Percentiles rank a stretch among this genome's conserved stretches.
phyloP scores from a whole-genome alignment of 1,284 basidiomycete genomes.

The Tremellales sp. region DNA sequence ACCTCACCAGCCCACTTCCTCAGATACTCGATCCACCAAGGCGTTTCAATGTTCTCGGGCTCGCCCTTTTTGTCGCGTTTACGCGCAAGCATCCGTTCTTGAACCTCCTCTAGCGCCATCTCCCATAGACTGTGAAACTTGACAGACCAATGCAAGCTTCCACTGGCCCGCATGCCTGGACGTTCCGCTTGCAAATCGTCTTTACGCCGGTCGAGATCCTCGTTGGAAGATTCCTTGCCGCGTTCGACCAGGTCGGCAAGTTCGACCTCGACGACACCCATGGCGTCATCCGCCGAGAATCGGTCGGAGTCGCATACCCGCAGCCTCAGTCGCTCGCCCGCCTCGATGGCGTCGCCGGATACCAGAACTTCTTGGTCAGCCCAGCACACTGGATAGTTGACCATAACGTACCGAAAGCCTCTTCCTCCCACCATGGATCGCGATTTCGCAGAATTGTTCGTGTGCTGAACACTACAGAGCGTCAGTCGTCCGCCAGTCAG shows the following conservation, averaged over 20 bases:
- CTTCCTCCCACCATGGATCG: constrained; percentile 47
- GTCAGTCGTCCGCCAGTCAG: not conserved
- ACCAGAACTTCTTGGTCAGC: constrained; percentile 39
- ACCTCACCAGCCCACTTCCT: constrained; percentile 14
- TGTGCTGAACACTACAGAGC: constrained; percentile 36
- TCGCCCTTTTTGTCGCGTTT: constrained; percentile 12
- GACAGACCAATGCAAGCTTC: constrained; percentile 40
- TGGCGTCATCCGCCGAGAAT: constrained; percentile 50
- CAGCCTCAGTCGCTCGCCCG: constrained; percentile 43
- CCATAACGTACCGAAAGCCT: constrained; percentile 34
- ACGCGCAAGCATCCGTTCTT: constrained; percentile 11
- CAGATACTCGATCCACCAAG: constrained; percentile 36
- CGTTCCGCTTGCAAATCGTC: constrained; percentile 29
- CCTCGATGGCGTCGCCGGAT: constrained; percentile 37
- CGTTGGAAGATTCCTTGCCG: constrained; percentile 9
- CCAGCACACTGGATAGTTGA: not conserved
- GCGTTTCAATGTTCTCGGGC: constrained; percentile 9
- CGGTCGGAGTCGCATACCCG: constrained; percentile 49
- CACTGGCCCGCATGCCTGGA: constrained; percentile 36
- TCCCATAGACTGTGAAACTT: constrained; percentile 45
- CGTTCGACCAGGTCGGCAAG: constrained; percentile 44
- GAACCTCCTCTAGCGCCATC: constrained; percentile 31
- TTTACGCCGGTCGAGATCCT: constrained; percentile 24
- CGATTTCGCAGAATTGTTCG: constrained; percentile 42
- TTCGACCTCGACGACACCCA: constrained; percentile 49